Conservation (phyloP, 306 rosid genomes). For the Sophora flavescens region DNA sequence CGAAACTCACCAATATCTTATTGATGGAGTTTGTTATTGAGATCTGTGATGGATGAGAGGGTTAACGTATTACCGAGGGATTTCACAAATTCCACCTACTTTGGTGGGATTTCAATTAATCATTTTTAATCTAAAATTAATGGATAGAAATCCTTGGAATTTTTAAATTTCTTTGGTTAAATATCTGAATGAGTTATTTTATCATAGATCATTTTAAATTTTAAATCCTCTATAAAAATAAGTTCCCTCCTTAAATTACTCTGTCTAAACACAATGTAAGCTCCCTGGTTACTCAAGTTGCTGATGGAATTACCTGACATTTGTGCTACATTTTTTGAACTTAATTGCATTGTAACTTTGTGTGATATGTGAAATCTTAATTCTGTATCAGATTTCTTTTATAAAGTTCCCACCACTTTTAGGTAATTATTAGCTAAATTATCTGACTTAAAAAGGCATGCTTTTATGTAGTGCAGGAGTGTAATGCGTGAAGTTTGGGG, state of each 20-base stretch:
- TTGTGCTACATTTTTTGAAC: neutral
- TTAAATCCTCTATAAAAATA: too few relatives aligned
- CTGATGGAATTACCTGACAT: conserved; percentile 7
- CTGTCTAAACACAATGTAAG: too few relatives aligned
- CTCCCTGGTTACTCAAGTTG: neutral
- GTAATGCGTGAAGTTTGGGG: conserved; percentile 38
- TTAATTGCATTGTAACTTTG: conserved; percentile 10
- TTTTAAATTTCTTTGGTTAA: too few relatives aligned
- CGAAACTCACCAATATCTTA: conserved; percentile 75
- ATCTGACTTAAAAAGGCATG: conserved; percentile 26
- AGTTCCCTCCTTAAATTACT: too few relatives aligned
- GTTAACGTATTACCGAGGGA: too few relatives aligned
- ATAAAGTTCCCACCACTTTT: neutral
- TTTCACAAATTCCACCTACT: too few relatives aligned
- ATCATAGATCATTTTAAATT: too few relatives aligned
- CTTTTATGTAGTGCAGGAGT: conserved; percentile 44
- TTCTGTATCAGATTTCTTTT: neutral
- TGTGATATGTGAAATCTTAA: neutral
- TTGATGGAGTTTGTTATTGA: conserved; percentile 73
- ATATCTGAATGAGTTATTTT: too few relatives aligned
- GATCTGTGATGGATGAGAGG: conserved; percentile 61
- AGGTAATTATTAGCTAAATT: neutral
- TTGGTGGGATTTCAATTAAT: too few relatives aligned
- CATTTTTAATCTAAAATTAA: too few relatives aligned
- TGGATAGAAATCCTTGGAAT: too few relatives aligned